phyloP scores from a whole-genome alignment of 768 basidiomycete genomes.

The Trametes elegans region DNA sequence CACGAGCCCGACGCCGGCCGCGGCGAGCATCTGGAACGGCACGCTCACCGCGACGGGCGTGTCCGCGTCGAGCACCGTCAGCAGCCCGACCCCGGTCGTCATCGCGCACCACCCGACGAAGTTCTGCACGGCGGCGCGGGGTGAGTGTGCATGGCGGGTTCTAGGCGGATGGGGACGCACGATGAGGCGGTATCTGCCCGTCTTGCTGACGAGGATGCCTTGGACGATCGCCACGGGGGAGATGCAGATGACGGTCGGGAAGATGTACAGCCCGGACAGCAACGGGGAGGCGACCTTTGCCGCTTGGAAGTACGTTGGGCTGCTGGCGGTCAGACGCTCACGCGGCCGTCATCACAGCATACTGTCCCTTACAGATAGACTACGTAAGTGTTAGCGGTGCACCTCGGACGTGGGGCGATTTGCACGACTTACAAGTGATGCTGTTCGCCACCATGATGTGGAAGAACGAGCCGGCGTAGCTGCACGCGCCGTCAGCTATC shows the following conservation, averaged over 20 bases:
- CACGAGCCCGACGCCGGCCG: slow-evolving; percentile 31
- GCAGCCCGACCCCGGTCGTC: slow-evolving; percentile 36
- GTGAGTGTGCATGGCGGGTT: slow-evolving; percentile 25
- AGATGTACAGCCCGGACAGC: slow-evolving; percentile 36
- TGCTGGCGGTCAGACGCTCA: not conserved
- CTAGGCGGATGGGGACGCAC: slow-evolving; percentile 19
- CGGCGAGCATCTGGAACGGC: slow-evolving; percentile 26
- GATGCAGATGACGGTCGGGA: slow-evolving; percentile 34
- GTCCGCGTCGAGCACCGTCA: slow-evolving; percentile 30
- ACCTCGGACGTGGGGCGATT: not conserved
- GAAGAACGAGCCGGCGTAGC: slow-evolving; percentile 36
- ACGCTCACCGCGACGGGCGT: slow-evolving; percentile 17
- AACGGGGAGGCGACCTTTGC: slow-evolving; percentile 37
- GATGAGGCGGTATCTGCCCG: slow-evolving; percentile 35
- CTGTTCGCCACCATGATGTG: slow-evolving; percentile 26
- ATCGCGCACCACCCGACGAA: slow-evolving; percentile 36
- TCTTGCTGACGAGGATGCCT: slow-evolving; percentile 32
- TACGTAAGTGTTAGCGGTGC: not conserved
- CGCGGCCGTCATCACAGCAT: not conserved
- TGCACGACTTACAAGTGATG: slow-evolving; percentile 21
- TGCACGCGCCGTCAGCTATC: slow-evolving; percentile 2
- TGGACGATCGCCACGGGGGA: slow-evolving; percentile 39
- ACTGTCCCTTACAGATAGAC: slow-evolving; percentile 32
- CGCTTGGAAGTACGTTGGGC: slow-evolving; percentile 47
- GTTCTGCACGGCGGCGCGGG: slow-evolving; percentile 35